These are phyloP conservation scores for Desmodesmus armatus DNA, from an alignment of 139 green algal genomes.

Conservation along the genomic window DNA sequence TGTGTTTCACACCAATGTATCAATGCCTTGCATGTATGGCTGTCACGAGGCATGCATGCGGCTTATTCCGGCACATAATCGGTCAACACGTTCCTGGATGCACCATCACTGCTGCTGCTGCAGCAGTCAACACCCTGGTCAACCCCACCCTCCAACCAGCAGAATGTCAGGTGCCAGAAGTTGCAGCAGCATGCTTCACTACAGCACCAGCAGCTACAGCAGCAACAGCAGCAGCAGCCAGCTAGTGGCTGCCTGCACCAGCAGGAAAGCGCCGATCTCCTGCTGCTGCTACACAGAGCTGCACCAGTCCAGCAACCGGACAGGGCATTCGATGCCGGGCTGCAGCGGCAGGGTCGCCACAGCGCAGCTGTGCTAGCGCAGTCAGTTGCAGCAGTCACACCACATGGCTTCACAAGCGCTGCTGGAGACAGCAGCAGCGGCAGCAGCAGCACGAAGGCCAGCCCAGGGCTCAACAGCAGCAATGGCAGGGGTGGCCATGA, in stretches of 20 bases:
- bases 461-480: not conserved
- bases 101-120: too few relatives aligned
- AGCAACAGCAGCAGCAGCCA: not conserved
- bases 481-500: not conserved
- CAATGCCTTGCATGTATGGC: too few relatives aligned
- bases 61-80: too few relatives aligned
- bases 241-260: too few relatives aligned
- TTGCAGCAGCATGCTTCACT: not conserved
- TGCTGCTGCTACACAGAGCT: not conserved
- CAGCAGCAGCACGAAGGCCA: not conserved
- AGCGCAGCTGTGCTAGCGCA: constrained; percentile 14
- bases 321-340: not conserved
- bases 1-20: too few relatives aligned
- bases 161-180: not conserved
- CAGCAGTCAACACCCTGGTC: not conserved
- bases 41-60: too few relatives aligned
- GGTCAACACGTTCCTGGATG: too few relatives aligned
- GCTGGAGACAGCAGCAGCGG: not conserved
- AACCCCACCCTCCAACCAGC: not conserved
- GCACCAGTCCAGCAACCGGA: not conserved
- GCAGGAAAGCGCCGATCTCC: not conserved
- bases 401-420: too few relatives aligned
- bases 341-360: constrained; percentile 31
- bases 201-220: constrained; percentile 22
- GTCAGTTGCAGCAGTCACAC: constrained; percentile 13